These are phyloP conservation scores for Aureobasidium leucospermi DNA, from an alignment of 2,329 filamentous ascomycete genomes.

Conservation along the genomic window DNA sequence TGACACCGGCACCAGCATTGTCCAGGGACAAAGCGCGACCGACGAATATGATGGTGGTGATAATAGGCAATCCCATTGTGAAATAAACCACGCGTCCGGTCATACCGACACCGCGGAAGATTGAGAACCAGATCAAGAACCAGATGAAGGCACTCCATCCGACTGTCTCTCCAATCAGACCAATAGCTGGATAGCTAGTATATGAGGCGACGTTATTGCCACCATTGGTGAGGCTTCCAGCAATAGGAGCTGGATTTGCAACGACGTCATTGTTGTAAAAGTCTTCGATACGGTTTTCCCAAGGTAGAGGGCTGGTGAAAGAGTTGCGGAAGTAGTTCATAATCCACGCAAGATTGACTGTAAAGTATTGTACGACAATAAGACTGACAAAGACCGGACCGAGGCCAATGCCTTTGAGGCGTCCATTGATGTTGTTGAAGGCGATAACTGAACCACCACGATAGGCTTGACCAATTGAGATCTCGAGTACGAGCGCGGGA, in stretches of 20 bases:
- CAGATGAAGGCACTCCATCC: constrained; percentile 53
- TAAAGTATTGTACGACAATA: constrained; percentile 52
- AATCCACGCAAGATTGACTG: constrained; percentile 51
- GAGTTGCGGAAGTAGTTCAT: constrained; percentile 53
- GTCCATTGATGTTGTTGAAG: constrained; percentile 42
- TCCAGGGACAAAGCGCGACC: constrained; percentile 47
- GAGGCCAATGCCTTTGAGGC: constrained; percentile 48
- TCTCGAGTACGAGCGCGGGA: constrained; percentile 49
- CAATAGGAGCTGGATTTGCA: constrained; percentile 38
- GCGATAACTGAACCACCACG: constrained; percentile 27
- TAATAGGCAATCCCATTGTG: constrained; percentile 54
- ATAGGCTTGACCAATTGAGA: constrained; percentile 46
- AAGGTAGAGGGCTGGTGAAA: constrained; percentile 49
- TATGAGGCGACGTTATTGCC: constrained; percentile 37
- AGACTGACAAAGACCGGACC: constrained; percentile 47
- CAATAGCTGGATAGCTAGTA: constrained; percentile 40
- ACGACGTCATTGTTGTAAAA: constrained; percentile 48
- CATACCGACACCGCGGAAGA: constrained; percentile 51
- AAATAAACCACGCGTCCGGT: constrained; percentile 55
- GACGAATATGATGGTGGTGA: constrained; percentile 50
- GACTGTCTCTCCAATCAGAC: constrained; percentile 49
- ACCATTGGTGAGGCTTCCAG: constrained; percentile 28
- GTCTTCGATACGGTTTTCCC: constrained; percentile 43
- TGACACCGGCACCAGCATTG: constrained; percentile 47
- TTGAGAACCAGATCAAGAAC: constrained; percentile 54